phyloP scores from a whole-genome alignment of 2,329 filamentous ascomycete genomes.

The Xylaria sp. region DNA sequence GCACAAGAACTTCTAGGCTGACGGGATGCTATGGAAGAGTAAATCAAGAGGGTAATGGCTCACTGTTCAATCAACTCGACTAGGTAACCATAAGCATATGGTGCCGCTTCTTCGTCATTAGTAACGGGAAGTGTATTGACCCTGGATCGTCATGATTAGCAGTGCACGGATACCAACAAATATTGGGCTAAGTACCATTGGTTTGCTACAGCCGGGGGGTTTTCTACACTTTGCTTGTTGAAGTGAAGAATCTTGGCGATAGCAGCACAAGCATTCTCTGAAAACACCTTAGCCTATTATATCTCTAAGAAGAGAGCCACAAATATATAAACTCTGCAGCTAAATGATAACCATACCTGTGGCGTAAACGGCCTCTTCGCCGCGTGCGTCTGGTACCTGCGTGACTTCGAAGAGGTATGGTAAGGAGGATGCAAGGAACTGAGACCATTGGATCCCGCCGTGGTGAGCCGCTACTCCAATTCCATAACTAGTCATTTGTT shows the following conservation, averaged over 20 bases:
- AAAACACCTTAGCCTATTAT: conserved; percentile 31
- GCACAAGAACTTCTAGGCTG: not conserved
- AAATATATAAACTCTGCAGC: not conserved
- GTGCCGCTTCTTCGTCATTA: conserved; percentile 97
- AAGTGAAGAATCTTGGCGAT: conserved; percentile 97
- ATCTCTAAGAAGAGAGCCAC: not conserved
- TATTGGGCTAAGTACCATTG: conserved; percentile 66
- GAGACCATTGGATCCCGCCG: conserved; percentile 86
- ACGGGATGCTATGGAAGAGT: not conserved
- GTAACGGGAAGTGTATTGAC: conserved; percentile 89
- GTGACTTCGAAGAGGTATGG: conserved; percentile 87
- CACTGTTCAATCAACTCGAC: conserved; percentile 94
- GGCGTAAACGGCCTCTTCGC: conserved; percentile 94
- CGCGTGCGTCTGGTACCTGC: conserved; percentile 81
- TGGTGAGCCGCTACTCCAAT: conserved; percentile 95
- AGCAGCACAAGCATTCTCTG: conserved; percentile 92
- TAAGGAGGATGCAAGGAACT: conserved; percentile 84
- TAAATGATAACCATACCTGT: conserved; percentile 59
- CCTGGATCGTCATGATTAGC: conserved; percentile 52
- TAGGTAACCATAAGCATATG: conserved; percentile 93
- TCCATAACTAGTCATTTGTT: conserved; percentile 65
- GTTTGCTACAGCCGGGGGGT: conserved; percentile 79
- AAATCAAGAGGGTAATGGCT: conserved; percentile 56
- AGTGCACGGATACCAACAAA: not conserved
- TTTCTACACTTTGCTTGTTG: conserved; percentile 80